Base-by-base conservation (phyloP, 2,329 filamentous ascomycete species). In the Macrophomina tecta region DNA sequence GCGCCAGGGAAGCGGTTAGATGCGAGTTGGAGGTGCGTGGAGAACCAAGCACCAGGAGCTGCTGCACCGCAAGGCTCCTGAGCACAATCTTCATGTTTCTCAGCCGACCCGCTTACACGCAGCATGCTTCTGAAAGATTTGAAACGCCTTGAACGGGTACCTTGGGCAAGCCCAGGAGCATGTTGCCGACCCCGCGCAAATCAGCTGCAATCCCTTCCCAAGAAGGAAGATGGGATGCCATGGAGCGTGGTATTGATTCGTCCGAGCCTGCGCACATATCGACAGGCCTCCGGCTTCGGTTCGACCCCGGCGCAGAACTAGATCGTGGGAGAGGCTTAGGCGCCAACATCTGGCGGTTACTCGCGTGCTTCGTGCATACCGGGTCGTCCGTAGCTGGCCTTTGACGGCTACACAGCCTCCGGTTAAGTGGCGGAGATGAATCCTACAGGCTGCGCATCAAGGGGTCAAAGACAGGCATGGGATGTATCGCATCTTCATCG, bases 401-500 rank as follows among this genome's bases (percentile, higher is more conserved):
- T 46, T 36, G 56, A 36, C 36, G 14, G 30, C 48, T 61, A 48
- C 40, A 61, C 42, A 42, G n/a, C 42, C 28, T 45, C 56, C 56
- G 56, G 40, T 40, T 38, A 38, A 62, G 58, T 34, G 34, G 58
- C 58, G 42, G 40, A 38, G 40, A 36, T 28, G 45, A 36, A 48
- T 49, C 42, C 58, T 48, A 49, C 58, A 49, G 58, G 58, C 58
- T 62, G 32, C 42, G 42, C 58, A 62, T 34, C 58, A 36, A 49
- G 42, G n/a, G 58, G 45, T 40, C 36, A 49, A 51, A 18, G 16
- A 18, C 14, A 11, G 45, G 16, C 45, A 45, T 62, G 46, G 30
- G 58, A 62, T 32, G 42, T 62, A 62, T 62, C 58, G 58, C 58
- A 62, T 62, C 32, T 36, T n/a, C 32, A 30, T 23, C 42, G n/a